Evolutionary conservation across 2,329 filamentous ascomycete species (phyloP), one percentile per base, ranked within the genome.

Genomic region (Sporothrix phasma): DNA sequence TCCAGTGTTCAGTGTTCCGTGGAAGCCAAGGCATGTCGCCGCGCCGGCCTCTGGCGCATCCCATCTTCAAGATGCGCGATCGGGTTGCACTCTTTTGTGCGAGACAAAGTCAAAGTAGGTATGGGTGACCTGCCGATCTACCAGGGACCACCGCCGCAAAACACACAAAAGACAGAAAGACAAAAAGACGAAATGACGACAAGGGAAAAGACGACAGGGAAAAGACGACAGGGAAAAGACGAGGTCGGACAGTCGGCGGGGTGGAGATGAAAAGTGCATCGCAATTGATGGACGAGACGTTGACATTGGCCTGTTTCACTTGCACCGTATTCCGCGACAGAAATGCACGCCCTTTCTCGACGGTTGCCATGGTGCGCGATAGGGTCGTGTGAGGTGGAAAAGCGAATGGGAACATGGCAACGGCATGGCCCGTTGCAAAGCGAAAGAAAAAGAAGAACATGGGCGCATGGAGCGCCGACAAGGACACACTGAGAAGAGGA

Each of bases 51-150:
- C 43, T 61, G 49, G 58, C 62, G 51, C 22, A 49, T 19, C 45
- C 39, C 39, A n/a, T n/a, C n/a, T n/a, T 45, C 39, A 59, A 46
- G 39, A 59, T 46, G 56, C 17, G 56, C 39, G 56, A 59, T 45
- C 31, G 56, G 56, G 54, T 59, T 59, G 54, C 39, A 45, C 53
- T 56, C 31, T 51, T 7, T 3, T 37, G 17, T 24, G 51, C n/a
- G 51, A 41, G 51, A 56, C 51, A 13, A 13, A 15, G 31, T 15
- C 8, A 56, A 3, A 41, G 17, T 26, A 15, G 13, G 37, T 43
- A 22, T 58, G 54, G 54, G 24, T 29, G 54, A 26, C 39, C 8
- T 43, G 54, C 37, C 56, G 56, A 59, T 59, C 56, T 26, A 43
- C 54, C 22, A 43, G 37, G 54, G 53, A 19, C 51, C 31, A 54